A percentile compares a stretch with the other conserved stretches of the same genome.
phyloP scores from a whole-genome alignment of 2,329 filamentous ascomycete species.

The Aspergillus aculeatinus region DNA sequence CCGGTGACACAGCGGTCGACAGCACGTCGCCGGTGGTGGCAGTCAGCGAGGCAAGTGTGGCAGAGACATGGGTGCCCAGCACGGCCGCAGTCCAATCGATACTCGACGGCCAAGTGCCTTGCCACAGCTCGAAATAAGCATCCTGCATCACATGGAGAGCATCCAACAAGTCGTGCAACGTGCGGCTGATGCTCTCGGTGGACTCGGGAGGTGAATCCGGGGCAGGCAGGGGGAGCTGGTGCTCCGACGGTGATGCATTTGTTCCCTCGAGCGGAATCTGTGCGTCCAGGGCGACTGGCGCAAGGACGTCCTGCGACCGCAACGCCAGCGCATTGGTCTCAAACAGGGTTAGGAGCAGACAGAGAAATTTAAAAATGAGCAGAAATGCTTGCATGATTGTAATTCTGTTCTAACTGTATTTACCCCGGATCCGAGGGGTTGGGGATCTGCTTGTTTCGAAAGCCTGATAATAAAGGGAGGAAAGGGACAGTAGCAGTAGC shows the following conservation, averaged over 20 bases:
- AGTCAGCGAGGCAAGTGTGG: slow-evolving; percentile 69
- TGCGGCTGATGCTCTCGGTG: slow-evolving; percentile 18
- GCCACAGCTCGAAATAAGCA: slow-evolving; percentile 72
- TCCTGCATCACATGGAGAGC: slow-evolving; percentile 75
- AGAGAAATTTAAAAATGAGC: slow-evolving; percentile 24
- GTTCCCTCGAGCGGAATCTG: slow-evolving; percentile 13
- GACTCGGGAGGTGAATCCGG: slow-evolving; percentile 22
- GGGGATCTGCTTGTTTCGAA: not conserved
- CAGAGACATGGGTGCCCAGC: slow-evolving; percentile 74
- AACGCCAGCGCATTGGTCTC: slow-evolving; percentile 32
- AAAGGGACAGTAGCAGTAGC: not conserved
- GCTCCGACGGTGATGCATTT: slow-evolving; percentile 9
- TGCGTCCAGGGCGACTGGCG: slow-evolving; percentile 12
- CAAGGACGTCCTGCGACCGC: slow-evolving; percentile 27
- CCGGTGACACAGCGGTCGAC: slow-evolving; percentile 29
- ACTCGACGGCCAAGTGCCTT: slow-evolving; percentile 77
- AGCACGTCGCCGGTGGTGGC: slow-evolving; percentile 49
- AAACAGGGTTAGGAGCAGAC: slow-evolving; percentile 22
- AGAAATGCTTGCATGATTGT: slow-evolving; percentile 11
- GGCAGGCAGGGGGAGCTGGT: slow-evolving; percentile 14
- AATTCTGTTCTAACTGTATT: slow-evolving; percentile 6
- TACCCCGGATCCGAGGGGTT: not conserved
- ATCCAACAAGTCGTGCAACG: slow-evolving; percentile 50
- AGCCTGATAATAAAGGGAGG: not conserved
- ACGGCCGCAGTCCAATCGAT: slow-evolving; percentile 96